These are phyloP conservation scores for Cyberlindnera maritima DNA, from an alignment of 805 yeast species.

Conservation along the genomic window DNA sequence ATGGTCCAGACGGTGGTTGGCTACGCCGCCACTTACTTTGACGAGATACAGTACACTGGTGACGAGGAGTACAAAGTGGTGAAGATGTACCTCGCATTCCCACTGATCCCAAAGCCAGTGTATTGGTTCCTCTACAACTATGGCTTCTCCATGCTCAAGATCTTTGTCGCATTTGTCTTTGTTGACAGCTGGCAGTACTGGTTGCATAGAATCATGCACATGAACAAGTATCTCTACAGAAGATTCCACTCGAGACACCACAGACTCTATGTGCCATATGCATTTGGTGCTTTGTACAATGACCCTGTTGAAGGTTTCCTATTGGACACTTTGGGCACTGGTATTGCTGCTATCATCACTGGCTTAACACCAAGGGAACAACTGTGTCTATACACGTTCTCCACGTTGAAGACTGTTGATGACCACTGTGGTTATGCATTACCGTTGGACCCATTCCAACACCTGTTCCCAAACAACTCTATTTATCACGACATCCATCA, in stretches of 20 bases:
- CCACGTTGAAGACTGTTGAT: constrained; percentile 95
- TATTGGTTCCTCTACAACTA: constrained; percentile 58
- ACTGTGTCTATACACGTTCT: constrained; percentile 71
- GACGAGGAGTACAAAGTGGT: constrained; percentile 47
- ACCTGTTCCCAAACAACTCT: constrained; percentile 90
- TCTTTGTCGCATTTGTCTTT: constrained; percentile 62
- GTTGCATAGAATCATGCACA: constrained; percentile 87
- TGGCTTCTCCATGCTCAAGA: constrained; percentile 57
- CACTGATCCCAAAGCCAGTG: constrained; percentile 42
- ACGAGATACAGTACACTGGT: constrained; percentile 52
- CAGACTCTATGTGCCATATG: constrained; percentile 91
- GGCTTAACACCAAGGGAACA: constrained; percentile 75
- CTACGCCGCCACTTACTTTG: constrained; percentile 48
- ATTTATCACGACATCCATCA: constrained; percentile 97
- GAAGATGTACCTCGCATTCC: constrained; percentile 33
- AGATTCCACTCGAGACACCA: constrained; percentile 94
- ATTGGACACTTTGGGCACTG: constrained; percentile 91
- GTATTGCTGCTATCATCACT: constrained; percentile 65
- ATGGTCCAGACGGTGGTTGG: constrained; percentile 78
- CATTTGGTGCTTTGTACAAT: constrained; percentile 93
- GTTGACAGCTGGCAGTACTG: constrained; percentile 96
- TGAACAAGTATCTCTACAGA: constrained; percentile 70
- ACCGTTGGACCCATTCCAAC: constrained; percentile 89
- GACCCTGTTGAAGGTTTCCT: constrained; percentile 92
- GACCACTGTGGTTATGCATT: constrained; percentile 98